phyloP scores from a whole-genome alignment of 768 basidiomycete species.

The Naganishia onofrii region DNA sequence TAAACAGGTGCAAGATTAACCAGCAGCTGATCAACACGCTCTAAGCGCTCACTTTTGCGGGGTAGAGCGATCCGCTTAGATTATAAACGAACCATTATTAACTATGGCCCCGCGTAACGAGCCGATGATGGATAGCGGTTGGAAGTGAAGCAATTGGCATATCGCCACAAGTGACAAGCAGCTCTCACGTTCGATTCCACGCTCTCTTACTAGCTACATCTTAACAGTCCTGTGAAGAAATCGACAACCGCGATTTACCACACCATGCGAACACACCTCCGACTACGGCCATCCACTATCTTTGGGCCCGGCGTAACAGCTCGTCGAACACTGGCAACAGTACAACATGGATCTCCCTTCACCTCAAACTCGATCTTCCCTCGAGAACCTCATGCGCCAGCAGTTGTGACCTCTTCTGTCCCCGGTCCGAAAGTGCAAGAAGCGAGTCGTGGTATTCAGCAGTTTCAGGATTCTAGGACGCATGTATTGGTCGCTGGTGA shows the following conservation, averaged over 20 bases:
- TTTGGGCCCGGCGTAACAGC: background rate
- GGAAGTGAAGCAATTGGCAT: no score
- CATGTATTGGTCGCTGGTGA: slow-evolving; percentile 16
- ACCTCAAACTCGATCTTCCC: background rate
- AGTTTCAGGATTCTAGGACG: background rate
- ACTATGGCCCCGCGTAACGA: no score
- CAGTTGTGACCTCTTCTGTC: slow-evolving; percentile 28
- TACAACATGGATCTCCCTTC: background rate
- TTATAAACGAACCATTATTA: no score
- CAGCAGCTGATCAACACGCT: background rate
- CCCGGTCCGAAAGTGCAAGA: slow-evolving; percentile 34
- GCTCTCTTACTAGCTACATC: no score
- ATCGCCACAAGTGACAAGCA: no score
- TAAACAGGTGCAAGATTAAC: background rate
- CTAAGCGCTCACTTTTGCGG: background rate
- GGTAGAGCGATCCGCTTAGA: no score
- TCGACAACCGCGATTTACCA: background rate
- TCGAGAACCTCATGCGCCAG: slow-evolving; percentile 26
- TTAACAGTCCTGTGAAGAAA: no score
- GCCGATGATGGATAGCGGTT: no score
- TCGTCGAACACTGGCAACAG: background rate
- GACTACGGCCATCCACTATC: background rate
- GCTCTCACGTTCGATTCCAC: no score
- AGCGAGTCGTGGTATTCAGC: background rate
- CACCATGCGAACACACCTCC: slow-evolving; percentile 4